Base-by-base conservation (phyloP, 1,284 basidiomycete genomes). In the Cutaneotrichosporon mucoides region DNA sequence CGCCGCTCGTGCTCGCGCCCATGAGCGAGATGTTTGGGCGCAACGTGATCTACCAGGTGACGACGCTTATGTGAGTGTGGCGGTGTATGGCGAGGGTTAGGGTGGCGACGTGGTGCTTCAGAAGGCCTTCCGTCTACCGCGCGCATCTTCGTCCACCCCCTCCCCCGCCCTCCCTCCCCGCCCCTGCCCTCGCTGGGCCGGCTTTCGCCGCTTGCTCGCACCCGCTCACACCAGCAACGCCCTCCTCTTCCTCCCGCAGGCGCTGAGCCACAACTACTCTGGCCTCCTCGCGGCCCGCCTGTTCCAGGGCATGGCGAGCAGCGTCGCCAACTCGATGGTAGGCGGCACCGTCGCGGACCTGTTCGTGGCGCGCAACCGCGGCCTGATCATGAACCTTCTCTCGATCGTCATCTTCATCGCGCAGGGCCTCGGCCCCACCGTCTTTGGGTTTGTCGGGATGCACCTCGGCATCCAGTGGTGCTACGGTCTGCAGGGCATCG, bases 351-450 rank as follows among this genome's bases (percentile, higher is more conserved):
- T 79, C 6, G 76, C 76, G 13, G 77, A 78, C 65, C 59, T 76
- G 15, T 79, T 70, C 63, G 69, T 58, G 16, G 74, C 75, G 51
- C 65, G 59, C 7, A 62, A 70, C 15, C 65, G 80, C n/a, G 80
- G 81, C 1, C 59, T 68, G 3, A 72, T 77, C 1, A 81, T 82
- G 79, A 73, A 73, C 46, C 59, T 77, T 4, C 81, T 79, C 60
- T 65, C 73, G 9, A 56, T 79, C 1, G 59, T 72, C 8, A 76
- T 79, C 51, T 81, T 78, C 51, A 64, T 64, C 64, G 60, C 78
- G 53, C 57, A 79, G 73, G 55, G 46, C n/a, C 51, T 60, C 16
- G 60, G 60, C 43, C 61, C 63, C 4, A 50, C 63, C 1, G 42
- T 54, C 5, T 61, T 69, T 24, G 73, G 70, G n/a, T 75, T 68